Percentiles rank a stretch among this genome's conserved stretches.
Evolutionary conservation across 441 rosid species (phyloP).

Genomic region (Gossypium schwendimanii): DNA sequence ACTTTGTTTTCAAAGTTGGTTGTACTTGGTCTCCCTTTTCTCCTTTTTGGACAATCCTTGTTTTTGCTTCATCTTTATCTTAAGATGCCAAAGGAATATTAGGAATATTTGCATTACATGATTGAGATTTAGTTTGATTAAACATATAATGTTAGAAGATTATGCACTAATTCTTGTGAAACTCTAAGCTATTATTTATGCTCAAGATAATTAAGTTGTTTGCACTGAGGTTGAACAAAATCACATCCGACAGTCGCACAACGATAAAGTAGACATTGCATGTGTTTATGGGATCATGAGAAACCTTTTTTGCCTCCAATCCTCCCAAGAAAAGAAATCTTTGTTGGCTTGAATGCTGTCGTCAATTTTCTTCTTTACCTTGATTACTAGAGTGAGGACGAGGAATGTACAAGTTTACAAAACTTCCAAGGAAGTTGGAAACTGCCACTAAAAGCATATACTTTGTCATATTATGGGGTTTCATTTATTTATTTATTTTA

Average conservation of each 20-base stretch:
- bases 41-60: not conserved
- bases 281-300: not conserved
- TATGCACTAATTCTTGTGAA: not conserved
- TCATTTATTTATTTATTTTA: no score
- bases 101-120: not conserved
- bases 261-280: not conserved
- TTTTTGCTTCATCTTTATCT: not conserved
- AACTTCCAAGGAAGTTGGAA: not conserved
- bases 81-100: not conserved
- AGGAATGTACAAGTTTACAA: not conserved
- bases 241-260: not conserved
- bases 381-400: not conserved
- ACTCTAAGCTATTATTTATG: not conserved
- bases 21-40: not conserved
- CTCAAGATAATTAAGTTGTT: not conserved
- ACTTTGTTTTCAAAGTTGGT: not conserved
- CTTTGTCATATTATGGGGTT: not conserved
- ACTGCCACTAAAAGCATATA: not conserved
- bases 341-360: not conserved
- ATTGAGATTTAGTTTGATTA: slow-evolving; percentile 1
- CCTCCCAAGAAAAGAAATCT: not conserved
- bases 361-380: not conserved
- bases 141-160: not conserved
- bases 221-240: slow-evolving; percentile 9
- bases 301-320: not conserved